Conservation (phyloP, 257 asterid species). For the Fraxinus pennsylvanica region DNA sequence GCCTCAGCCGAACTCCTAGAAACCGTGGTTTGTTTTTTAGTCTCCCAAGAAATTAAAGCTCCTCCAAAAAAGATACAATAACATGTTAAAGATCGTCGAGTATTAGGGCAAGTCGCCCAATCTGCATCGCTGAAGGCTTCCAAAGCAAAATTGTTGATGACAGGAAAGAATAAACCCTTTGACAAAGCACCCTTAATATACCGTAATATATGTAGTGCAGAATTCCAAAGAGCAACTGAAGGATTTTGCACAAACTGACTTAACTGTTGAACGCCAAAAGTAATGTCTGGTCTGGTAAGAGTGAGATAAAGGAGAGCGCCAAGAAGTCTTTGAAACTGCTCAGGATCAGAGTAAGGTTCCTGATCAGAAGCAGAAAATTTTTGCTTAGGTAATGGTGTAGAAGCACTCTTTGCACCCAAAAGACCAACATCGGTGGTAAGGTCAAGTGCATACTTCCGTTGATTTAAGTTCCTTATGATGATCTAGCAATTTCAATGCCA, state of each 20-base stretch:
- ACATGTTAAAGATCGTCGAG: background rate
- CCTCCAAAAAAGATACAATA: background rate
- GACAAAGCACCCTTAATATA: background rate
- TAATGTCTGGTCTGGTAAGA: background rate
- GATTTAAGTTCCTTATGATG: background rate
- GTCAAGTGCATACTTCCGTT: background rate
- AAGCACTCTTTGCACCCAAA: background rate
- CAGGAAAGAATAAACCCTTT: background rate
- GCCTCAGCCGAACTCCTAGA: slow-evolving; percentile 13
- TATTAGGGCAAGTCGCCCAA: background rate
- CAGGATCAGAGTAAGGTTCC: background rate
- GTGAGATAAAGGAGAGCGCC: background rate
- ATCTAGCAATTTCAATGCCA: background rate
- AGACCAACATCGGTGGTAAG: background rate
- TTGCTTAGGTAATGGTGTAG: background rate
- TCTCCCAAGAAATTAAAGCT: background rate
- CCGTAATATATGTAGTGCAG: no score
- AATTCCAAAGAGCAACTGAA: background rate
- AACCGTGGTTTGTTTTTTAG: slow-evolving; percentile 2
- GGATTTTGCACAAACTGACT: background rate
- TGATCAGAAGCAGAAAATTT: background rate
- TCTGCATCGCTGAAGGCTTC: background rate
- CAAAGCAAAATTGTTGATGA: background rate
- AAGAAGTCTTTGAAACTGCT: background rate
- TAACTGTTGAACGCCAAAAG: background rate